A percentile compares a stretch with the other conserved stretches of the same genome.
Conservation (phyloP, 2,329 filamentous ascomycete genomes). For the Alternaria viburni region DNA sequence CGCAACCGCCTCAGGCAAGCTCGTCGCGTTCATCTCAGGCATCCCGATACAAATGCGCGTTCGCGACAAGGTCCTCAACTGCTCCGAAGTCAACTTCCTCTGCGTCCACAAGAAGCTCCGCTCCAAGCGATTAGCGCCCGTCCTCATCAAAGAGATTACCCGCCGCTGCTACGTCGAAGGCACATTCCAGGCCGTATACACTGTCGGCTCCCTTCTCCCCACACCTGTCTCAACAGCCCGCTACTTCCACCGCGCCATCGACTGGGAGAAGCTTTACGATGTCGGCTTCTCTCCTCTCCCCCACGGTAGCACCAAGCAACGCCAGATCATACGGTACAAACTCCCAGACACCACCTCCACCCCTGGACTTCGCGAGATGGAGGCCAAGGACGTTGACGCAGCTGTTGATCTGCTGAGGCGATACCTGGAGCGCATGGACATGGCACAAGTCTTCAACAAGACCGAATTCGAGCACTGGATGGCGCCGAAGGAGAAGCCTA, state of each 20-base stretch:
- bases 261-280: slow-evolving; percentile 96
- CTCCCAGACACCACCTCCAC: slow-evolving; percentile 76
- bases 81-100: slow-evolving; percentile 97
- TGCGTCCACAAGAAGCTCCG: slow-evolving; percentile 98
- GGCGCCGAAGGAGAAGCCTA: slow-evolving; percentile 65
- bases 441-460: slow-evolving; percentile 80
- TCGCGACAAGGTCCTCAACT: slow-evolving; percentile 74
- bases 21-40: slow-evolving; percentile 95
- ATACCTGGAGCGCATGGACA: slow-evolving; percentile 80
- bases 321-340: slow-evolving; percentile 85
- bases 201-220: slow-evolving; percentile 87
- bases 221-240: slow-evolving; percentile 91
- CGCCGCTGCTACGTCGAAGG: slow-evolving; percentile 85
- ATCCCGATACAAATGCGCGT: slow-evolving; percentile 85
- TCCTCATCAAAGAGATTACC: slow-evolving; percentile 97
- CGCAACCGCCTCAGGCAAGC: slow-evolving; percentile 78
- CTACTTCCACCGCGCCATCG: slow-evolving; percentile 91
- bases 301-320: slow-evolving; percentile 78
- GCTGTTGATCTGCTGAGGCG: slow-evolving; percentile 77
- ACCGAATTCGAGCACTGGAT: slow-evolving; percentile 90
- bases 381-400: slow-evolving; percentile 75
- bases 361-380: slow-evolving; percentile 79
- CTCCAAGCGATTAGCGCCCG: slow-evolving; percentile 86
- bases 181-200: slow-evolving; percentile 96
- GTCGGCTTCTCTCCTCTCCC: slow-evolving; percentile 93